A percentile compares a stretch with the other conserved stretches of the same genome.
phyloP scores from a whole-genome alignment of 2,329 filamentous ascomycete genomes.

The Pseudogymnoascus sp. region DNA sequence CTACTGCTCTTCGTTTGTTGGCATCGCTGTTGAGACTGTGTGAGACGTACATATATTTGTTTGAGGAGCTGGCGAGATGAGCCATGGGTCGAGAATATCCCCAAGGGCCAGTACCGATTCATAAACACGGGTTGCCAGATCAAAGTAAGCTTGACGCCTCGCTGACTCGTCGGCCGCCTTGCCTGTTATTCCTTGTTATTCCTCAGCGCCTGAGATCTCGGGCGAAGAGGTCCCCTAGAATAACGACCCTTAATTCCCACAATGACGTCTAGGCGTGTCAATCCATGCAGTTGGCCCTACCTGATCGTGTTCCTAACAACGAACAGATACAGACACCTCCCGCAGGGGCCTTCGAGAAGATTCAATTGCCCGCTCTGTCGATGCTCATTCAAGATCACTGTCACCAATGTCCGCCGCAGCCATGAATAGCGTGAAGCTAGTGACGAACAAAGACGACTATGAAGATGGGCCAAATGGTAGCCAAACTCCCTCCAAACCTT shows the following conservation, averaged over 20 bases:
- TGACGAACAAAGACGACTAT: slow-evolving; percentile 4
- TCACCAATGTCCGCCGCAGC: slow-evolving; percentile 22
- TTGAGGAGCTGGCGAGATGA: neutral
- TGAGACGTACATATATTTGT: slow-evolving; percentile 6
- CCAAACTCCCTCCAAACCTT: neutral
- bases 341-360: neutral
- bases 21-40: slow-evolving; percentile 3
- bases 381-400: slow-evolving; percentile 21
- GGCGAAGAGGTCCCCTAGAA: slow-evolving; percentile 5
- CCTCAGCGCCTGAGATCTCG: neutral
- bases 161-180: neutral
- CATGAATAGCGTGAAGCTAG: slow-evolving; percentile 22
- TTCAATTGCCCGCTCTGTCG: slow-evolving; percentile 9
- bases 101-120: slow-evolving; percentile 4
- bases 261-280: slow-evolving; percentile 5
- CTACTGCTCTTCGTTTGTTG: neutral
- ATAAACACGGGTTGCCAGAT: slow-evolving; percentile 5
- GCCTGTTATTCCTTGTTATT: neutral
- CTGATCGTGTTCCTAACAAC: neutral
- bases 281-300: neutral
- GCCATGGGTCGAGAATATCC: slow-evolving; percentile 5
- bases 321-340: slow-evolving; percentile 2
- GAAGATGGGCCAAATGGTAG: neutral
- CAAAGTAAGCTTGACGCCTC: slow-evolving; percentile 1
- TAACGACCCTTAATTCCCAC: slow-evolving; percentile 2